A percentile compares a stretch with the other conserved stretches of the same genome.
These are phyloP conservation scores for Saccharomyces paradoxus DNA, from an alignment of 805 yeast genomes.

Conservation along the genomic window DNA sequence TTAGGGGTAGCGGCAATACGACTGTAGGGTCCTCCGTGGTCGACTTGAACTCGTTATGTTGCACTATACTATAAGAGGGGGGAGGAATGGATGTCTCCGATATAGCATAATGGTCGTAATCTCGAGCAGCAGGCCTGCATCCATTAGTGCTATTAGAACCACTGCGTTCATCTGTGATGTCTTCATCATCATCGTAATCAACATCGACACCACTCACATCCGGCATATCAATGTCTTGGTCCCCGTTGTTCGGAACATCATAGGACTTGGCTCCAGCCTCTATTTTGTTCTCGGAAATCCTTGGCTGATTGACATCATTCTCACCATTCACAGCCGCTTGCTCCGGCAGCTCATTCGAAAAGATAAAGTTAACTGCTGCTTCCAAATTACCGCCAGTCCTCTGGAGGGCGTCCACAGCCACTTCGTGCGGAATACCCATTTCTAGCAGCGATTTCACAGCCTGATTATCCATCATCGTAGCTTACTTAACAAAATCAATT, in stretches of 20 bases:
- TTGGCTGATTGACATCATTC: background rate
- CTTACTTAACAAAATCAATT: background rate
- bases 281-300: constrained; percentile 3
- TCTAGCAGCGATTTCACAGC: constrained; percentile 34
- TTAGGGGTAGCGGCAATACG: constrained; percentile 19
- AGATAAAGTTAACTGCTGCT: constrained; percentile 44
- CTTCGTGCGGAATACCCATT: constrained; percentile 63
- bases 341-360: constrained; percentile 20
- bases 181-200: background rate
- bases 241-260: background rate
- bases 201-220: background rate
- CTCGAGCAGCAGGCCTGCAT: constrained; percentile 1
- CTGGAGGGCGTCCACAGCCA: constrained; percentile 56
- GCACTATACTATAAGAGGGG: constrained; percentile 6
- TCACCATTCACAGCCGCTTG: background rate
- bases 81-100: background rate
- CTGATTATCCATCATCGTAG: background rate
- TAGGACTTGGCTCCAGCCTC: background rate
- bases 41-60: constrained; percentile 3
- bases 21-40: constrained; percentile 18
- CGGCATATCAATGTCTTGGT: constrained; percentile 2
- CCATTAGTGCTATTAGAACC: background rate
- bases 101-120: background rate
- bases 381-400: constrained; percentile 49
- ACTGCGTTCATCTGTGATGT: background rate